A percentile compares a stretch with the other conserved stretches of the same genome.
Conservation (phyloP, 2,329 filamentous ascomycete species). For the Pseudogymnoascus sp. region DNA sequence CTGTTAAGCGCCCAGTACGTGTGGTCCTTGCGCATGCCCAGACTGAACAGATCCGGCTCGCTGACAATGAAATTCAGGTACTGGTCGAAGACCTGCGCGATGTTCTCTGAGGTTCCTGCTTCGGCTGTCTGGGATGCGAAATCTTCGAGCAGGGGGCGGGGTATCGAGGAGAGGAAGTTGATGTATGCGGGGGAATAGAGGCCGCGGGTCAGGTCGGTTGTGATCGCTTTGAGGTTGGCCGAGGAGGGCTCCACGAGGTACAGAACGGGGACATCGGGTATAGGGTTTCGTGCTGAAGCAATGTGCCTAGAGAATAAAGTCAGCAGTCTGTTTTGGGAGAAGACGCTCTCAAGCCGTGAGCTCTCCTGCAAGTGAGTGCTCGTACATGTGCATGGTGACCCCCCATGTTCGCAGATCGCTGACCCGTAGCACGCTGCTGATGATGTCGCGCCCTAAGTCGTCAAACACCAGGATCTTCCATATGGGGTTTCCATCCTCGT, state of each 20-base stretch:
- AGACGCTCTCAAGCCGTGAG: neutral
- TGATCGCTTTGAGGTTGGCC: constrained; percentile 74
- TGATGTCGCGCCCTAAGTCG: constrained; percentile 82
- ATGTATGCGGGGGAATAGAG: constrained; percentile 92
- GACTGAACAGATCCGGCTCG: constrained; percentile 88
- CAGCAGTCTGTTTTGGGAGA: constrained; percentile 15
- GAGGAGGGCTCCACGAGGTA: constrained; percentile 89
- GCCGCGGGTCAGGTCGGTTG: constrained; percentile 73
- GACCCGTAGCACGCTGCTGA: constrained; percentile 89
- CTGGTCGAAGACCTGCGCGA: constrained; percentile 90
- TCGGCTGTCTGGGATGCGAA: constrained; percentile 83
- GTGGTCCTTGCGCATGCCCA: constrained; percentile 83
- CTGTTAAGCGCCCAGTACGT: constrained; percentile 97
- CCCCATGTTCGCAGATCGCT: constrained; percentile 89
- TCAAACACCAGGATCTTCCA: constrained; percentile 99
- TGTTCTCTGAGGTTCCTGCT: constrained; percentile 76
- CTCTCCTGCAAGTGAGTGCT: constrained; percentile 6
- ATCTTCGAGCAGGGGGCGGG: constrained; percentile 82
- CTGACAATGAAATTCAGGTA: constrained; percentile 96
- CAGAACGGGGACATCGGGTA: constrained; percentile 91
- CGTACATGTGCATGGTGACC: constrained; percentile 91
- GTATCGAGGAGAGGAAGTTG: constrained; percentile 93
- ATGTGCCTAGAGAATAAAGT: constrained; percentile 54
- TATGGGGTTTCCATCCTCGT: constrained; percentile 81
- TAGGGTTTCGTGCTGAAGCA: constrained; percentile 71